phyloP scores from a whole-genome alignment of 1,139 yeast genomes.

The Pichia sp. region DNA sequence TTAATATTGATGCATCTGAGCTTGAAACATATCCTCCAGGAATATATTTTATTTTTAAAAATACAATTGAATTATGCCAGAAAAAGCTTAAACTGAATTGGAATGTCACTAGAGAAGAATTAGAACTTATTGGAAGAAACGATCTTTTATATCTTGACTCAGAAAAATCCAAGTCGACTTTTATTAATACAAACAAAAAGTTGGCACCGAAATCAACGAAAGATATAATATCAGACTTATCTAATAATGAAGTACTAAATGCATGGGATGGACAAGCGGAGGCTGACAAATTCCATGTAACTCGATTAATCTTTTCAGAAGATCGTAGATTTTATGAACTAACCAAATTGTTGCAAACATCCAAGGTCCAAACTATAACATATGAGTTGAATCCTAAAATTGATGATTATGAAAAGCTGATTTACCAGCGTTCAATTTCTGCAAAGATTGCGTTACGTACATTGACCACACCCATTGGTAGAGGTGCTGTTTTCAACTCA shows the following conservation, averaged over 20 bases:
- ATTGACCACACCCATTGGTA: slow-evolving; percentile 68
- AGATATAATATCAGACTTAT: slow-evolving; percentile 33
- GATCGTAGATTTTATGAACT: slow-evolving; percentile 82
- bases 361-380: slow-evolving; percentile 44
- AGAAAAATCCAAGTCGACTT: not conserved
- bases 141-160: slow-evolving; percentile 40
- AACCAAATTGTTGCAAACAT: slow-evolving; percentile 62
- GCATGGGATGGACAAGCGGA: slow-evolving; percentile 69
- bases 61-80: slow-evolving; percentile 53
- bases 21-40: slow-evolving; percentile 75
- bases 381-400: slow-evolving; percentile 29
- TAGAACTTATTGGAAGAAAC: slow-evolving; percentile 59
- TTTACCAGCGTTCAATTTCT: slow-evolving; percentile 59
- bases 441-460: slow-evolving; percentile 64
- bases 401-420: slow-evolving; percentile 54
- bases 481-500: slow-evolving; percentile 66
- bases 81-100: slow-evolving; percentile 48
- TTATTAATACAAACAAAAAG: not conserved
- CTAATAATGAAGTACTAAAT: slow-evolving; percentile 39
- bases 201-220: slow-evolving; percentile 35
- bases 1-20: slow-evolving; percentile 43
- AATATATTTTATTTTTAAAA: slow-evolving; percentile 57
- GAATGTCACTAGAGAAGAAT: slow-evolving; percentile 35
- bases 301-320: slow-evolving; percentile 63
- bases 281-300: slow-evolving; percentile 58